Evolutionary conservation across 768 basidiomycete species (phyloP), one percentile per base, ranked within the genome.

Genomic region (Lyophyllum atratum): DNA sequence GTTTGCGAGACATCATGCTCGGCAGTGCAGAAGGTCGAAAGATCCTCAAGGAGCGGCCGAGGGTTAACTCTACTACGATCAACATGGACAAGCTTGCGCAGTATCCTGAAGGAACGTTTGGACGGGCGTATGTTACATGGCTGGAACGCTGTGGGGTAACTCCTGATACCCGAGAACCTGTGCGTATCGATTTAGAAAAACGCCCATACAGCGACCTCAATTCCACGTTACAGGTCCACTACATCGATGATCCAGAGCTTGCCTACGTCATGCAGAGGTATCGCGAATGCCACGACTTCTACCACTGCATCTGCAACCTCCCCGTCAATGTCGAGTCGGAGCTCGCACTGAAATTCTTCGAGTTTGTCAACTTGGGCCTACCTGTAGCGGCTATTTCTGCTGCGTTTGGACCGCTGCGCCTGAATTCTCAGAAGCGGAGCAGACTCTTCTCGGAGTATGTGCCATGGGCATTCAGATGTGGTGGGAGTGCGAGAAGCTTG

Each of bases 191-290:
- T 15, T 1, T 34, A 34, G 34, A 9, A 21, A 33, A n/a, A 19
- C 17, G 15, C 21, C 6, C 12, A 40, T 45, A 28, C 21, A 43
- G 22, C 48, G 55, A n/a, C 58, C 52, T 58, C 25, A 34, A 56
- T 40, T 59, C 33, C 54, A 29, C 31, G 31, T 19, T 53, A 24
- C 65, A 98, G 95, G 95, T 97, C 6, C 92, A 89, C 62, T 98
- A 98, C 67, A 89, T 98, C 55, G 85, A 90, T 67, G 93, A 98
- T 66, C 94, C 95, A 2, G 95, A 97, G 66, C 83, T 97, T 11
- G 97, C 97, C 24, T 98, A 97, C 71, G 92, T 98, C 54, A 93
- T 99, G 90, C 93, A 95, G 63, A 89, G 96, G 49, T 99, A 98
- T 71, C 89, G 96, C 24, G 95, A 99, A 75, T 96, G 91, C 61